Evolutionary conservation across 202 grass and related monocot genomes (phyloP).

Genomic region (Thinopyrum obtusiflorum): DNA sequence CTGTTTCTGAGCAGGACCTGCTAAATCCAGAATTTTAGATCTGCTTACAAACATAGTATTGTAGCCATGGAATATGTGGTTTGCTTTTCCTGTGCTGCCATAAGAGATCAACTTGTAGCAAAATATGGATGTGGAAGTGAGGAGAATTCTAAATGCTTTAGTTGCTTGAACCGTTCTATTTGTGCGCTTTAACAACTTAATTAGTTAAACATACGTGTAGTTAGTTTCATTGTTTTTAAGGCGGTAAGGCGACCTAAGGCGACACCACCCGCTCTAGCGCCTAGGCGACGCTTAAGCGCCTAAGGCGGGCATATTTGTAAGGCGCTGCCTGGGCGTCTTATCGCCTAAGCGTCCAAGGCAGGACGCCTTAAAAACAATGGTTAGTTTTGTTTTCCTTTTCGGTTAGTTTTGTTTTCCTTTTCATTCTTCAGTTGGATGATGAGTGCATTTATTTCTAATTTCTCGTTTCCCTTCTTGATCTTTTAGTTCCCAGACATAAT

Average conservation of each 20-base stretch:
- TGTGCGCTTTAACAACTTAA: not conserved
- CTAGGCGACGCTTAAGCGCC: too few relatives aligned
- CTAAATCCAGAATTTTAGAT: slow-evolving; percentile 9
- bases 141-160: not conserved
- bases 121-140: not conserved
- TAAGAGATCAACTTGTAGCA: not conserved
- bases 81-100: not conserved
- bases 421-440: not conserved
- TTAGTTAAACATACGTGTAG: not conserved
- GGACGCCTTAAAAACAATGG: too few relatives aligned
- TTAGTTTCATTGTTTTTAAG: too few relatives aligned
- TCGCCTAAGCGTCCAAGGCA: too few relatives aligned
- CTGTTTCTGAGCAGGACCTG: not conserved
- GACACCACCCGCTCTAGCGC: too few relatives aligned
- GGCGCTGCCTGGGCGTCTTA: too few relatives aligned
- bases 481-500: slow-evolving; percentile 9
- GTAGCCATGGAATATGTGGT: not conserved
- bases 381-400: too few relatives aligned
- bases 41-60: not conserved
- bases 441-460: not conserved
- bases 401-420: slow-evolving; percentile 1
- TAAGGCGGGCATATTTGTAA: too few relatives aligned
- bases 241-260: too few relatives aligned
- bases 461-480: not conserved
- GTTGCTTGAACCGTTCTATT: not conserved